Base-by-base conservation (phyloP, 495 filamentous ascomycete species). In the Aspergillus carlsbadensis region DNA sequence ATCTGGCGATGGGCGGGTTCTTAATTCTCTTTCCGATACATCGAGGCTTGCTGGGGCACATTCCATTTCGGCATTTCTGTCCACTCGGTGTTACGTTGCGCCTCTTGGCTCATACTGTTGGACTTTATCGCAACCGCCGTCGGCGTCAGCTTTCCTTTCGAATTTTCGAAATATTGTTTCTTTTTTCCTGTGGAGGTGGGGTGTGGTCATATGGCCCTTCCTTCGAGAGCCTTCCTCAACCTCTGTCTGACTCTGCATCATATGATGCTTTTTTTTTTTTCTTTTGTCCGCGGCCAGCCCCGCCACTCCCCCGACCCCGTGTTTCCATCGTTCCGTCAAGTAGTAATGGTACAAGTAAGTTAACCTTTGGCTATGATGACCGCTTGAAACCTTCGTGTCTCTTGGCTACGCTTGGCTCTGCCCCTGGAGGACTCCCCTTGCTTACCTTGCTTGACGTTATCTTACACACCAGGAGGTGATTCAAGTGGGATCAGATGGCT, bases 391-490 rank as follows among this genome's bases (percentile, higher is more conserved):
- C 35, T 37, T 17, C 10, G 17, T 17, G 26, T 29, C 26, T 31
- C 44, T 49, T 49, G 31, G 45, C 45, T 36, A 17, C 31, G 26
- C 45, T 49, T 49, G 45, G 45, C 45, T 49, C 21, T 11, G 5
- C 17, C 15, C 17, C n/a, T 41, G 39, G n/a, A 5, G n/a, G 14
- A 24, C 24, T 34, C 44, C 43, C n/a, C 43, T 29, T 29, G 26
- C 24, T 47, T 49, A 49, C 45, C 7, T 35, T 45, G 34, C 29
- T 11, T n/a, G 35, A 35, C 45, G 29, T 49, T 49, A 49, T 36
- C 45, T 49, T 35, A 49, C 45, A 18, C 13, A 3, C 10, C 26
- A 18, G 14, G 4, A 43, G 5, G 26, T 29, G 4, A 29, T 29
- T 3, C 26, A 8, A 8, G 8, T 29, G 26, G 26, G 8, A 29